Percentiles rank a stretch among this genome's conserved stretches.
These are phyloP conservation scores for Musa beccarii DNA, from an alignment of 176 grass and related monocot genomes.

Conservation along the genomic window DNA sequence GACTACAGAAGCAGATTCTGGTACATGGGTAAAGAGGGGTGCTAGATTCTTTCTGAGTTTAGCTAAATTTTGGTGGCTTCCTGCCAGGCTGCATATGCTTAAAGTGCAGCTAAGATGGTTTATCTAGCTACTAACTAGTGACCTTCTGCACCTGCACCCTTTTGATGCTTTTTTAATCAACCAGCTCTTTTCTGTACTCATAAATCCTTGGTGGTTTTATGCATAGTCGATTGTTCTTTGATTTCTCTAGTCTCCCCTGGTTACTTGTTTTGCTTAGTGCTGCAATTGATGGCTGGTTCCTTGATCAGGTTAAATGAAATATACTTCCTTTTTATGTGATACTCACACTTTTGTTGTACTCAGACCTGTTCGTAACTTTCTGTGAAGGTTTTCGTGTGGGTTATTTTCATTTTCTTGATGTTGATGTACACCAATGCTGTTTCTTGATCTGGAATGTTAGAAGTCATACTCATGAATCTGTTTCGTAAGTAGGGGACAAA, in stretches of 20 bases:
- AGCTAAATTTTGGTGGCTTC: not conserved
- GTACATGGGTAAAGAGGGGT: too few relatives aligned
- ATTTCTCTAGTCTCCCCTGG: not conserved
- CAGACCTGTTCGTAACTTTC: too few relatives aligned
- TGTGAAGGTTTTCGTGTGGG: too few relatives aligned
- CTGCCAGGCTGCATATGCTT: not conserved
- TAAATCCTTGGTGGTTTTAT: too few relatives aligned
- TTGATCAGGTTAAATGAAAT: too few relatives aligned
- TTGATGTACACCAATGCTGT: too few relatives aligned
- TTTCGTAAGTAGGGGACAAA: conserved; percentile 51
- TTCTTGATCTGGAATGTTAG: not conserved
- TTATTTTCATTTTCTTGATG: too few relatives aligned
- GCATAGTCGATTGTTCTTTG: not conserved
- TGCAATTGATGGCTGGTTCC: too few relatives aligned
- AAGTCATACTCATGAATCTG: not conserved
- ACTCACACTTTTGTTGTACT: too few relatives aligned
- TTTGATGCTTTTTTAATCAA: not conserved
- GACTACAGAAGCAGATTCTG: too few relatives aligned
- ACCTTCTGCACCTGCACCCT: not conserved
- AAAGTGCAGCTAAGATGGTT: not conserved
- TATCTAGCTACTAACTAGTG: not conserved
- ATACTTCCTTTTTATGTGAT: too few relatives aligned
- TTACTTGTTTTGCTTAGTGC: too few relatives aligned
- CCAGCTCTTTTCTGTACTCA: not conserved
- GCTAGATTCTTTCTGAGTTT: not conserved